Conservation (phyloP, 257 asterid species). For the Thymus quinquecostatus region DNA sequence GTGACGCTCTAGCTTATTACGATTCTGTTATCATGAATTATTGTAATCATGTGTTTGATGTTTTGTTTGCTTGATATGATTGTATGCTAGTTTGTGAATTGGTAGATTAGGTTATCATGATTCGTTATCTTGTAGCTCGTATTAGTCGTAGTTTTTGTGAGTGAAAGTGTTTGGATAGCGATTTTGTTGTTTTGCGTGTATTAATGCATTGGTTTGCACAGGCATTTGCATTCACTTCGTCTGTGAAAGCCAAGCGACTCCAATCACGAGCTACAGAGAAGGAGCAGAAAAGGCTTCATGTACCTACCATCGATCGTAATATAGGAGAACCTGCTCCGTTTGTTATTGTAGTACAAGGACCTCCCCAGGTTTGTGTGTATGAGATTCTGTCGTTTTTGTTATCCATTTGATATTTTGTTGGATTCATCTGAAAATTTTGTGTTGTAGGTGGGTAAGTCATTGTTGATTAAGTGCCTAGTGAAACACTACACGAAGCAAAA, state of each 20-base stretch:
- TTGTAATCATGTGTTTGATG: too few species aligned
- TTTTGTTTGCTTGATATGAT: neutral
- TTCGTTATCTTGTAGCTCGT: neutral
- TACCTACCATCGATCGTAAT: constrained; percentile 75
- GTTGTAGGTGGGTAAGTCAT: constrained; percentile 87
- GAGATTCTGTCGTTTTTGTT: constrained; percentile 8
- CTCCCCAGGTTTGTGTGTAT: constrained; percentile 70
- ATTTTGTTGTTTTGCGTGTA: constrained; percentile 6
- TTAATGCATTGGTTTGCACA: constrained; percentile 34
- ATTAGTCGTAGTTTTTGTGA: neutral
- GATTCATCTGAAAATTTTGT: constrained; percentile 26
- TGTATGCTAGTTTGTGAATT: neutral
- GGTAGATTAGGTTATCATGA: constrained; percentile 7
- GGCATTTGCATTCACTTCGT: constrained; percentile 86
- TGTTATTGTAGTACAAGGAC: constrained; percentile 93
- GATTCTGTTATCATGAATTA: too few species aligned
- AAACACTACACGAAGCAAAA: constrained; percentile 94
- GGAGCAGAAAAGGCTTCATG: constrained; percentile 91
- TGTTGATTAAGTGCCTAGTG: constrained; percentile 80
- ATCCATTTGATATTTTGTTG: neutral
- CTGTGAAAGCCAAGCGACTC: constrained; percentile 81
- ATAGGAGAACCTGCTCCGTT: constrained; percentile 93
- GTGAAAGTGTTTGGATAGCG: constrained; percentile 1
- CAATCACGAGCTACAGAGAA: constrained; percentile 86
- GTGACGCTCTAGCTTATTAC: too few species aligned